Evolutionary conservation across 2,329 filamentous ascomycete genomes (phyloP), one percentile per base, ranked within the genome.

Genomic region (Sarocladiaceae sp.): DNA sequence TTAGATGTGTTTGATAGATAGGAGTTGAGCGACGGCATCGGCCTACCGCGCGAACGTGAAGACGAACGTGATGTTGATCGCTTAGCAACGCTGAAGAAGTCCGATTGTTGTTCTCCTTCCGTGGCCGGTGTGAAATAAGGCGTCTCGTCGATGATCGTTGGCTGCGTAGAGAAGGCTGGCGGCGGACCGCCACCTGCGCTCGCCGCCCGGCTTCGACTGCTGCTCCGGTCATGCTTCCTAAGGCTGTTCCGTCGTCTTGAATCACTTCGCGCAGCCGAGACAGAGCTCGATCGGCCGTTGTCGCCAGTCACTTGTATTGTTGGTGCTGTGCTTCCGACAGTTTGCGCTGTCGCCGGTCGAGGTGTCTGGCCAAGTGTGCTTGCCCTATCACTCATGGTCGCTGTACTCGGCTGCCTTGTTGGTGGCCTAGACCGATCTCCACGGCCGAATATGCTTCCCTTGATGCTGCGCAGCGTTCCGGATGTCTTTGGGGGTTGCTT

Each of bases 291-390:
- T 52, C 62, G 66, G 45, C 65, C 76, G 53, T 64, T 74, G 45
- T 88, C 85, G 47, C 79, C 77, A 0, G 82, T 93, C 20, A 94
- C 75, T 46, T 93, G 85, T 48, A 94, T 90, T 1, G 80, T 74
- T 2, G 88, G 88, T 24, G 82, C 73, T 16, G 56, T 58, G 51
- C 65, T 68, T 4, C 61, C 57, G 3, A 56, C 51, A 5, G 70
- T 73, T 48, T 72, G 69, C 10, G 66, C 64, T 3, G 74, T 68
- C 11, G 58, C 56, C n/a, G 54, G 62, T 41, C 58, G 51, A 3
- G 55, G 52, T 1, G 61, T 51, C 6, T 51, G 35, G 4, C 20
- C 35, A 11, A 26, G 37, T 3, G 57, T 52, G 3, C 54, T 46
- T 6, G 64, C 58, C 37, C 69, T 70, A 16, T 70, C 68, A 18